Evolutionary conservation across 345 rosid genomes (phyloP).

Genomic region (Populus davidiana): DNA sequence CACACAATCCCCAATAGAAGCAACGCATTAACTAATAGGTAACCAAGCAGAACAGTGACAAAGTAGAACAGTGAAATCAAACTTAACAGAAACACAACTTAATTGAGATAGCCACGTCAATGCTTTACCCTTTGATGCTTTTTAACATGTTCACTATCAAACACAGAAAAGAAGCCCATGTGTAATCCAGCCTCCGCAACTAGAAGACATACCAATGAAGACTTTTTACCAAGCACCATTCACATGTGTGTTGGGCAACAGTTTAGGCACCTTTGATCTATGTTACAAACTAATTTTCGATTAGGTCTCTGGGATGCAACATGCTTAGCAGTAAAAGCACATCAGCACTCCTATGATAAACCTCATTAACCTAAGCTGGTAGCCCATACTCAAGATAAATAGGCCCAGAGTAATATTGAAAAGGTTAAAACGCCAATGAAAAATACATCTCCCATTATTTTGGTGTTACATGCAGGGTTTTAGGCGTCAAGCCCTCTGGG

Average conservation of each 20-base stretch:
- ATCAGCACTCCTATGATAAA: background rate
- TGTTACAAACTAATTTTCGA: background rate
- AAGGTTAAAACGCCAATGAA: background rate
- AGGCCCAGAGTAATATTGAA: background rate
- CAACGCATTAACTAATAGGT: background rate
- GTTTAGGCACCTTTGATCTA: background rate
- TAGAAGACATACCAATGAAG: background rate
- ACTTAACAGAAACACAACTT: background rate
- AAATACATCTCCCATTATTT: background rate
- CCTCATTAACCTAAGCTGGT: background rate
- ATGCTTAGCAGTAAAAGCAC: background rate
- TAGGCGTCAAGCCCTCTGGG: too few relatives aligned
- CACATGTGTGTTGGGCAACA: background rate
- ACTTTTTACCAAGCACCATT: background rate
- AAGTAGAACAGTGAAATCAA: background rate
- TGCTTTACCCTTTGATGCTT: background rate
- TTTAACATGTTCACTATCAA: background rate
- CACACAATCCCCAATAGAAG: background rate
- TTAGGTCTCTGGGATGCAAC: background rate
- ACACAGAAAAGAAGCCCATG: background rate
- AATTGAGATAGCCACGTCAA: background rate
- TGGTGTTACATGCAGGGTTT: too few relatives aligned
- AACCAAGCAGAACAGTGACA: background rate
- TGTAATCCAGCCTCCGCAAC: background rate
- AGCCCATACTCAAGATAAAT: background rate